Conservation (phyloP, 768 basidiomycete genomes). For the Podaxis sp. region DNA sequence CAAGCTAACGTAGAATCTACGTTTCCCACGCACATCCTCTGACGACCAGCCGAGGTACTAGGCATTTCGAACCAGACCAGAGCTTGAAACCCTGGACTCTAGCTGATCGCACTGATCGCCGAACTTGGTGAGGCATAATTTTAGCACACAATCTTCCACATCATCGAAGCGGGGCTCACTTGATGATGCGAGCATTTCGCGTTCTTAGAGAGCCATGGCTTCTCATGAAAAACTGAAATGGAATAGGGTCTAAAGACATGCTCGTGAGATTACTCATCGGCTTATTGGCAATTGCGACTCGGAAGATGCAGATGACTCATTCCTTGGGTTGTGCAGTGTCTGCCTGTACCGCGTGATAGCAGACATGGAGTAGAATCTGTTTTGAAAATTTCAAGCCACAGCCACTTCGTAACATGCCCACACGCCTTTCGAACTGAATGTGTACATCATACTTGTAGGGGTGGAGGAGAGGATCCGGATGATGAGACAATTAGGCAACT, state of each 20-base stretch:
- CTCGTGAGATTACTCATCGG: background rate
- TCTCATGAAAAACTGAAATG: background rate
- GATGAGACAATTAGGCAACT: background rate
- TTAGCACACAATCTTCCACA: slow-evolving; percentile 8
- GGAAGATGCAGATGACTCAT: slow-evolving; percentile 9
- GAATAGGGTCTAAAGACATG: too few relatives aligned
- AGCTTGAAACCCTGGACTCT: background rate
- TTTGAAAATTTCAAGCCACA: slow-evolving; percentile 4
- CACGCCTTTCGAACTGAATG: background rate
- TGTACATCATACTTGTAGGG: too few relatives aligned
- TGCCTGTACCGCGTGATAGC: background rate
- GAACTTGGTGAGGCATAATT: slow-evolving; percentile 1
- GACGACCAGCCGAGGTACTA: background rate
- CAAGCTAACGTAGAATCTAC: background rate
- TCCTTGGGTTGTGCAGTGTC: background rate
- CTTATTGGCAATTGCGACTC: slow-evolving; percentile 2
- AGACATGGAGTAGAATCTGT: slow-evolving; percentile 2
- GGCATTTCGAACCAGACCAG: background rate
- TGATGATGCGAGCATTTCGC: slow-evolving; percentile 15
- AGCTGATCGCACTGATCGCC: background rate
- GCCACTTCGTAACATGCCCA: background rate
- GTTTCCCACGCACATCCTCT: background rate
- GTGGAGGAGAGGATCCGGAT: background rate
- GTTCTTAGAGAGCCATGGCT: background rate
- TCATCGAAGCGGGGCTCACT: slow-evolving; percentile 3